These are phyloP conservation scores for Phialophora macrospora DNA, from an alignment of 2,329 filamentous ascomycete genomes.

Conservation along the genomic window DNA sequence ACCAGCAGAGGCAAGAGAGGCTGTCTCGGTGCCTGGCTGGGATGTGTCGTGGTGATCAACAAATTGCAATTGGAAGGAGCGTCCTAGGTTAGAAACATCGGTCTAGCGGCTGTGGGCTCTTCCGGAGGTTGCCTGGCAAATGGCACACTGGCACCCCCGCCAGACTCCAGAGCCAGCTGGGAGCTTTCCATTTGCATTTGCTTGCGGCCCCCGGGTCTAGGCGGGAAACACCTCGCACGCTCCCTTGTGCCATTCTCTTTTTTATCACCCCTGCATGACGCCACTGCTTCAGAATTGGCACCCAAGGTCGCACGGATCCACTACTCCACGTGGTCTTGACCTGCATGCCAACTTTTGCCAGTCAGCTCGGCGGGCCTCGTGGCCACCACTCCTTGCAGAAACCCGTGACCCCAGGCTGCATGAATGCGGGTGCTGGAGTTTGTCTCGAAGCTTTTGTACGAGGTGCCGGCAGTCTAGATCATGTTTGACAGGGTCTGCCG, in stretches of 20 bases:
- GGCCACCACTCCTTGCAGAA: slow-evolving; percentile 3
- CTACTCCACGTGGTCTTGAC: slow-evolving; percentile 14
- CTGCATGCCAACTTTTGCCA: slow-evolving; percentile 12
- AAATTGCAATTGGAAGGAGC: background rate
- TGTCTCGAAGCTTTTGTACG: background rate
- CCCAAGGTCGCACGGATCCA: background rate
- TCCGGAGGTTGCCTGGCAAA: slow-evolving; percentile 3
- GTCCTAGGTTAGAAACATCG: background rate
- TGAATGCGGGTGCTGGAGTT: background rate
- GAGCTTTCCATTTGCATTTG: background rate
- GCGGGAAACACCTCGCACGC: background rate
- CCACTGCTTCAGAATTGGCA: slow-evolving; percentile 14
- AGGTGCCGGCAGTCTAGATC: background rate
- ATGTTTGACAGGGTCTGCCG: background rate
- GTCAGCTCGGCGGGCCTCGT: background rate
- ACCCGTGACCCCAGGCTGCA: background rate
- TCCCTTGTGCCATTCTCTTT: background rate
- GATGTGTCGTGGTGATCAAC: background rate
- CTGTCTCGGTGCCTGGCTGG: background rate
- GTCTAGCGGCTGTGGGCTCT: slow-evolving; percentile 1
- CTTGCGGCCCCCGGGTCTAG: background rate
- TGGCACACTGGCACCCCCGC: background rate
- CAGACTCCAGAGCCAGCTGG: background rate
- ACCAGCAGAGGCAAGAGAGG: background rate
- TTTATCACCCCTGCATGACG: slow-evolving; percentile 4